These are phyloP conservation scores for Vitis amurensis DNA, from an alignment of 164 flowering plant species.

Conservation along the genomic window DNA sequence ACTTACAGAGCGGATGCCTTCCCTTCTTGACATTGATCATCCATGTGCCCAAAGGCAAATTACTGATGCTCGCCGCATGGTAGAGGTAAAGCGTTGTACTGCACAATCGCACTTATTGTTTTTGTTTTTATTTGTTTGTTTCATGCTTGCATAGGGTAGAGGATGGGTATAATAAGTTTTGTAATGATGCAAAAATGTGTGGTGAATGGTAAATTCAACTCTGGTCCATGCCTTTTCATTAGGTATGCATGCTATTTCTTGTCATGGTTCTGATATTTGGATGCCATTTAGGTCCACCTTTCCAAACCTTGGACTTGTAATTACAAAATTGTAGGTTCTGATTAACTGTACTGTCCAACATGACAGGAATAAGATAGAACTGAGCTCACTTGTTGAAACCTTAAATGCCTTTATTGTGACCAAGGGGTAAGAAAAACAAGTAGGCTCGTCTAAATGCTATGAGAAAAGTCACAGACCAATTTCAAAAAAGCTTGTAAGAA, in stretches of 20 bases:
- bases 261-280: neutral
- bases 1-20: slow-evolving; percentile 83
- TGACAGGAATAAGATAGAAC: neutral
- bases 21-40: slow-evolving; percentile 94
- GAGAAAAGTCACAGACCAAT: too few species aligned
- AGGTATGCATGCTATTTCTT: neutral
- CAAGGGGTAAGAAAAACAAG: neutral
- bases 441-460: too few species aligned
- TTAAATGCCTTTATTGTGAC: neutral
- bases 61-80: slow-evolving; percentile 64
- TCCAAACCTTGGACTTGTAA: neutral
- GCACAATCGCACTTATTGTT: neutral
- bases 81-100: slow-evolving; percentile 51
- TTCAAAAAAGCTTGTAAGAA: too few species aligned
- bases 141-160: neutral
- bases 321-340: neutral
- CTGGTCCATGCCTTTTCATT: too few species aligned
- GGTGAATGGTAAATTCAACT: neutral
- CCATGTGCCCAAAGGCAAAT: slow-evolving; percentile 91
- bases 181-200: neutral
- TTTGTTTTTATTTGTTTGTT: slow-evolving; percentile 3
- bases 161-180: neutral
- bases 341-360: neutral
- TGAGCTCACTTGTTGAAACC: neutral
- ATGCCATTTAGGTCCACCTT: neutral